A percentile compares a stretch with the other conserved stretches of the same genome.
Conservation (phyloP, 805 yeast genomes). For the Ogataea henricii region DNA sequence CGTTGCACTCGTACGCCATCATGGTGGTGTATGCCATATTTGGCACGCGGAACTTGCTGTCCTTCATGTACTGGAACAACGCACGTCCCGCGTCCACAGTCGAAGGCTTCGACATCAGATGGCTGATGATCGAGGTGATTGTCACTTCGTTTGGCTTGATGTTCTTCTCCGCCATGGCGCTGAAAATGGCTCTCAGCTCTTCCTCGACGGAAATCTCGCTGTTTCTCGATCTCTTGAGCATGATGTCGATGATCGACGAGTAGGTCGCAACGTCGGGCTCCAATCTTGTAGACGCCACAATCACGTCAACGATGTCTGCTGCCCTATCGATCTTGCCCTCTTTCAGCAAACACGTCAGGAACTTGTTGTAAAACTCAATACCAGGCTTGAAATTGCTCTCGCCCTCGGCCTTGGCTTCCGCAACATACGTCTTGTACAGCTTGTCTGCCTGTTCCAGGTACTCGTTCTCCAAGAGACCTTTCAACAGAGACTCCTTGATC, state of each 20-base stretch:
- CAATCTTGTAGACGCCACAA: slow-evolving; percentile 34
- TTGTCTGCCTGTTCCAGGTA: slow-evolving; percentile 43
- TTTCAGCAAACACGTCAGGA: slow-evolving; percentile 46
- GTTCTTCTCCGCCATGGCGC: slow-evolving; percentile 39
- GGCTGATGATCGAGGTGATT: slow-evolving; percentile 53
- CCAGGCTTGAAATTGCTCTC: slow-evolving; percentile 40
- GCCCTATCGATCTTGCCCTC: slow-evolving; percentile 46
- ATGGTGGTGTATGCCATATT: slow-evolving; percentile 46
- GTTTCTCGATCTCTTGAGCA: slow-evolving; percentile 50
- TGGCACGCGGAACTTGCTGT: slow-evolving; percentile 34
- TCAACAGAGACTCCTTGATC: slow-evolving; percentile 46
- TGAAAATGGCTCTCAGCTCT: slow-evolving; percentile 31
- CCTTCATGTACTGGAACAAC: slow-evolving; percentile 45
- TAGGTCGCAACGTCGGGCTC: slow-evolving; percentile 64
- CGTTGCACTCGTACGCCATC: slow-evolving; percentile 47
- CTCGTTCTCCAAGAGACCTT: slow-evolving; percentile 44
- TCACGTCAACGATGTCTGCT: slow-evolving; percentile 51
- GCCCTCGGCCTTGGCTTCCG: slow-evolving; percentile 31
- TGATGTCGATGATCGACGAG: slow-evolving; percentile 56
- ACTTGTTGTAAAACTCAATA: slow-evolving; percentile 52
- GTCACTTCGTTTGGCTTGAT: slow-evolving; percentile 46
- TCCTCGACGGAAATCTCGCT: slow-evolving; percentile 41
- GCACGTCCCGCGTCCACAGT: slow-evolving; percentile 53
- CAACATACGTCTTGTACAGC: slow-evolving; percentile 28
- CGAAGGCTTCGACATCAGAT: slow-evolving; percentile 49